Conservation (phyloP, 2,329 filamentous ascomycete genomes). For the Hypoxylon sp. region DNA sequence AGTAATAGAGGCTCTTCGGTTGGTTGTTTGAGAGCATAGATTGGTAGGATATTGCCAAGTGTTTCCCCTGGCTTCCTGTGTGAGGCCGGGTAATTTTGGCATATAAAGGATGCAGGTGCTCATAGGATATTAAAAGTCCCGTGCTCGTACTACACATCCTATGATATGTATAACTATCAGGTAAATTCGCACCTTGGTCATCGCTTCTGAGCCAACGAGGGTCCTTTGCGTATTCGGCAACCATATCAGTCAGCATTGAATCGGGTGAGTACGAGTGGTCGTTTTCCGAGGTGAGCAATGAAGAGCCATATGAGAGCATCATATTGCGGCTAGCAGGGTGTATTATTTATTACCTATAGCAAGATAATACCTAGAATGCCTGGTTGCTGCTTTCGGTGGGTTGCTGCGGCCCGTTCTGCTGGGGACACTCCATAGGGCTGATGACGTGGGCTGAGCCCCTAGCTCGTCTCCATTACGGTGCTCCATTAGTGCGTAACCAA, state of each 20-base stretch:
- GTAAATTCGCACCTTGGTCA: not conserved
- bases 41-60: not conserved
- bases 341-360: not conserved
- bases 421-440: conserved; percentile 19
- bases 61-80: not conserved
- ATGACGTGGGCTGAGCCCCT: not conserved
- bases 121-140: not conserved
- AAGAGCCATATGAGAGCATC: too few species aligned
- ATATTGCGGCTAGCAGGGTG: not conserved
- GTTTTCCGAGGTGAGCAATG: not conserved
- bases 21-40: not conserved
- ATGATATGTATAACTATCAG: too few species aligned
- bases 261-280: not conserved
- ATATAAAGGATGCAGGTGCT: too few species aligned
- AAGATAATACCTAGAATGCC: not conserved
- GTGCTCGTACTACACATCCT: not conserved
- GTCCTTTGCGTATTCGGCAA: not conserved
- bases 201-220: not conserved
- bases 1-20: conserved; percentile 4
- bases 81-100: not conserved
- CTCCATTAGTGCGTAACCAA: too few species aligned
- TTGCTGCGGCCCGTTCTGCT: conserved; percentile 7
- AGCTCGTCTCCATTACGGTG: too few species aligned
- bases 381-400: conserved; percentile 8
- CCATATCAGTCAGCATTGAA: not conserved